Base-by-base conservation (phyloP, 306 rosid genomes). In the Cucumis hystrix region DNA sequence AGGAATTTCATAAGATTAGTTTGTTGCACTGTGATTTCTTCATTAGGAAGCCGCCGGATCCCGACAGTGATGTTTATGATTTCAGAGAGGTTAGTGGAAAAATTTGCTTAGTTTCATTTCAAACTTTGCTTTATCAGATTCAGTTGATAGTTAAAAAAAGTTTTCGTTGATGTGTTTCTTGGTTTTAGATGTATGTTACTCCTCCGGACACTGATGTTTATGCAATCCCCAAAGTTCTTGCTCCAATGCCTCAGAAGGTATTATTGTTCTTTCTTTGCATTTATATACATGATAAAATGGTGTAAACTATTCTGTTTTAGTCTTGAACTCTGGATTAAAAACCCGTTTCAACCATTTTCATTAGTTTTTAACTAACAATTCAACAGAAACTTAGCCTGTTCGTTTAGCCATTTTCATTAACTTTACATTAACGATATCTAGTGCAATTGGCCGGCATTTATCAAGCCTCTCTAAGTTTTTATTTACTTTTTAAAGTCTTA, bases 171-270 rank as follows among this genome's bases (percentile, higher is more conserved):
- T 74, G 25, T 12, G 35, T 18, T 20, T 30, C 10, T 37, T 77
- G 52, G 33, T 69, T 80, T 78, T 76, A 94, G 98, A 92, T 91
- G 95, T 94, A 94, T 78, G 98, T 92, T 68, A 94, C 98, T 87
- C 97, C 97, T 87, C 98, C 97, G 6, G 98, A 94, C 79, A 94
- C 96, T 49, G 98, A 94, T 85, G 85, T 94, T 78, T 94, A 94
- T 85, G 86, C 97, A 1, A 87, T 94, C 80, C 97, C 98, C 20
- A 92, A 69, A 86, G 90, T 94, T 77, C 91, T 92, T 35, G 97
- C 98, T 87, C 96, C 97, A 77, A 87, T 94, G 98, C 96, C 97
- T 76, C 85, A 83, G 75, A 94, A 94, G 97, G 97, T 94, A 78
- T 57, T 40, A 35, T 74, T 4, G 16, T 7, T 41, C 17, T 18